Conservation (phyloP, 2,329 filamentous ascomycete genomes). For the Ophiosphaerella korrae region DNA sequence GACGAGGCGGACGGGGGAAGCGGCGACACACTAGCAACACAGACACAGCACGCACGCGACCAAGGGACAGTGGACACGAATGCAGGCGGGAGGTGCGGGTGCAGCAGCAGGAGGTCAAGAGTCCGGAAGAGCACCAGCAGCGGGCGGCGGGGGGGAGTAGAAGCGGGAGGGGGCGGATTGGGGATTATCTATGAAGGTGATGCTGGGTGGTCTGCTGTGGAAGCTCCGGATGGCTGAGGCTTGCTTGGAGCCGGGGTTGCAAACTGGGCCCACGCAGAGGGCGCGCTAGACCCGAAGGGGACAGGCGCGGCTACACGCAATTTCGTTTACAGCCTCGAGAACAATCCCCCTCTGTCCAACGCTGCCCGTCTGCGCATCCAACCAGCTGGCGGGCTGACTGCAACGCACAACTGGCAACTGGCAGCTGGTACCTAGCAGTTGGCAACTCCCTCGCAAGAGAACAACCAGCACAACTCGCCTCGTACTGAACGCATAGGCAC, state of each 20-base stretch:
- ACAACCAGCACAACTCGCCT: too few relatives aligned
- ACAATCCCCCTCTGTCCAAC: background rate
- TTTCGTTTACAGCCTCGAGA: constrained; percentile 26
- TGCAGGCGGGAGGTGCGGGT: constrained; percentile 5
- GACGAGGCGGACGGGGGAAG: constrained; percentile 4
- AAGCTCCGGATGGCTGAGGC: constrained; percentile 41
- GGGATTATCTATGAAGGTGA: constrained; percentile 37
- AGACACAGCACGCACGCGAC: constrained; percentile 23
- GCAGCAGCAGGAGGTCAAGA: constrained; percentile 6
- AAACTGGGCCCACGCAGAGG: constrained; percentile 26
- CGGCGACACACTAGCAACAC: constrained; percentile 10
- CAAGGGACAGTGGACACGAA: constrained; percentile 18
- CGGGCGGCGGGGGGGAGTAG: constrained; percentile 9
- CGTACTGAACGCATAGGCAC: too few relatives aligned
- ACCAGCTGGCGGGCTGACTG: too few relatives aligned
- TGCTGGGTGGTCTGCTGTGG: constrained; percentile 16
- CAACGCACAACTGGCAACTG: too few relatives aligned
- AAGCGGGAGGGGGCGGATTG: constrained; percentile 24
- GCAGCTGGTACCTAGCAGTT: too few relatives aligned
- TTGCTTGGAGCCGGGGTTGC: constrained; percentile 27
- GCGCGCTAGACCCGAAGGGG: constrained; percentile 15
- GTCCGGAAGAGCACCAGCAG: constrained; percentile 8
- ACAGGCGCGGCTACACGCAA: constrained; percentile 12
- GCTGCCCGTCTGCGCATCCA: too few relatives aligned
- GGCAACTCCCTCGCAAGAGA: too few relatives aligned